phyloP scores from a whole-genome alignment of 176 grass and related monocot species.

The Eragrostis curvula region DNA sequence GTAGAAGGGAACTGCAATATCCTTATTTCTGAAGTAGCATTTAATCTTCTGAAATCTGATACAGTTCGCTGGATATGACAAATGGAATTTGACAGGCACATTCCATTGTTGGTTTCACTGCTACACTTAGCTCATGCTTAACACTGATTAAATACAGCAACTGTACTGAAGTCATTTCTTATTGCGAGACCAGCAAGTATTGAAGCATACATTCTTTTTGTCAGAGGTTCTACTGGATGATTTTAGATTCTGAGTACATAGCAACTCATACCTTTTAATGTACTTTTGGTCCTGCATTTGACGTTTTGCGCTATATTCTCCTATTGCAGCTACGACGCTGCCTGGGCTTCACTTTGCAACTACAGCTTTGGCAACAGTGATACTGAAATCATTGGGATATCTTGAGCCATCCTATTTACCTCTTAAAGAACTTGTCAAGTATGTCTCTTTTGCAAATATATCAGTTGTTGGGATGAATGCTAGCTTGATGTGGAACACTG shows the following conservation, averaged over 20 bases:
- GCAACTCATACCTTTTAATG: neutral
- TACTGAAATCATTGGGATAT: neutral
- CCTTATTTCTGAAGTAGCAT: neutral
- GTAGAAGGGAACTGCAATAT: neutral
- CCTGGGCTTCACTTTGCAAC: neutral
- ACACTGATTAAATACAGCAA: neutral
- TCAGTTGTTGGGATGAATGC: constrained; percentile 2
- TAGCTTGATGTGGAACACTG: neutral
- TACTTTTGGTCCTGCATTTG: neutral
- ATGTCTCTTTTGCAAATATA: neutral
- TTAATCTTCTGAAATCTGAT: neutral
- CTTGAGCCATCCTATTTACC: neutral
- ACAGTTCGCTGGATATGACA: neutral
- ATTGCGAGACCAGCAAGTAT: neutral
- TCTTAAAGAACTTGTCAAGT: neutral
- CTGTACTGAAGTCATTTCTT: neutral
- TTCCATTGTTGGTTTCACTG: neutral
- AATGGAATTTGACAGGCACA: neutral
- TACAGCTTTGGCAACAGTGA: neutral
- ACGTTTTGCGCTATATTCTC: neutral
- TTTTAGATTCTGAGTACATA: neutral
- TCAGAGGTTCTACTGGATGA: neutral
- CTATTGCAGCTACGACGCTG: neutral
- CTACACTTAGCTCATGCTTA: neutral
- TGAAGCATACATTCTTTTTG: neutral